Base-by-base conservation (phyloP, 1,139 yeast species). In the Oligophagozyma castellii region DNA sequence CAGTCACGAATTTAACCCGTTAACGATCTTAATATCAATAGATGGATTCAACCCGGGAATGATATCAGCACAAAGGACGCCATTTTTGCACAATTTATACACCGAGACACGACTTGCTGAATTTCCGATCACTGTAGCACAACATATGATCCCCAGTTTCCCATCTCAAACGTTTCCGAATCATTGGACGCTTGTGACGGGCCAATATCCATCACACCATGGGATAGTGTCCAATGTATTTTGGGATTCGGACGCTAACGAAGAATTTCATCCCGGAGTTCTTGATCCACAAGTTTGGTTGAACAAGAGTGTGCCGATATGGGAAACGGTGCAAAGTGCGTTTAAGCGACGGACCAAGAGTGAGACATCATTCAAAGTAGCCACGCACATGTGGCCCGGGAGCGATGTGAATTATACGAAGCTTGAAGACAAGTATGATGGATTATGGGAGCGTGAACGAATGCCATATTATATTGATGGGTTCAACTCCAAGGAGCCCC, bases 311-410 rank as follows among this genome's bases (percentile, higher is more conserved):
- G 92, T 80, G 47, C 93, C 95, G 1, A 51, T 84, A 16, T 84
- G 95, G 95, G 58, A 63, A 26, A 79, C 93, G 0, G 84, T 92
- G 0, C 59, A 60, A 15, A 51, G 52, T n/a, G 79, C 77, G 36
- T 75, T 43, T 16, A 16, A 24, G 10, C 23, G 30, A 13, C 8
- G 20, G 7, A 10, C 8, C 8, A 30, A 31, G 22, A 8, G 27
- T 5, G 24, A 33, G 6, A 24, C 26, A 18, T 27, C 73, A 1
- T 66, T 79, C 4, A 60, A 60, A 10, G 59, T 78, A 2, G 93
- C 92, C 0, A 75, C 81, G n/a, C 94, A 84, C 51, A 83, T 84
- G 94, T 84, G 93, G 93, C 95, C 95, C 0, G 94, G 95, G 1
- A 73, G 84, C 36, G 93, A 81, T 43, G 92, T 76, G 3, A 65